phyloP scores from a whole-genome alignment of 2,329 filamentous ascomycete genomes.

The Chrysoporthe austroafricana region DNA sequence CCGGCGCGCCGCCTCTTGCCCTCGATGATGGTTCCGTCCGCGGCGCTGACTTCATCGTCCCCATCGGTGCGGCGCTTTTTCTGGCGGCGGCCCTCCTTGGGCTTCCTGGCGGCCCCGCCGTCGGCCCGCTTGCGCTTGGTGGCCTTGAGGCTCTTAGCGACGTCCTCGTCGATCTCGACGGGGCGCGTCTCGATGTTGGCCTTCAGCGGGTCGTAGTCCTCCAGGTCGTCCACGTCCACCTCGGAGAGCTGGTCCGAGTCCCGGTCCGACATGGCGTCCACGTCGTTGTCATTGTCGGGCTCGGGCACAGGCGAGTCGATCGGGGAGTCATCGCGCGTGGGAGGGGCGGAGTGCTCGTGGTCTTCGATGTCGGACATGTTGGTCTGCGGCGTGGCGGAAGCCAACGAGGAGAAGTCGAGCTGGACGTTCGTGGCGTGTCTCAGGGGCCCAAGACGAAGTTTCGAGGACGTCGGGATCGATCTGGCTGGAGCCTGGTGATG shows the following conservation, averaged over 20 bases:
- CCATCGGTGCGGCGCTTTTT: conserved; percentile 62
- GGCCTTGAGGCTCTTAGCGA: conserved; percentile 65
- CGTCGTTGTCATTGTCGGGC: conserved; percentile 31
- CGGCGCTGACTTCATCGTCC: conserved; percentile 45
- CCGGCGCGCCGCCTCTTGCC: conserved; percentile 50
- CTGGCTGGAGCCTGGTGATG: neutral
- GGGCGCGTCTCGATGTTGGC: conserved; percentile 67
- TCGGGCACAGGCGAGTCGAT: conserved; percentile 12
- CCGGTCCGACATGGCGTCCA: conserved; percentile 53
- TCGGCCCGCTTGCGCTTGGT: conserved; percentile 67
- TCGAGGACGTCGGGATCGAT: neutral
- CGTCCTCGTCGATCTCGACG: conserved; percentile 69
- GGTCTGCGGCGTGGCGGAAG: conserved; percentile 9
- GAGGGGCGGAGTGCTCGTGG: conserved; percentile 16
- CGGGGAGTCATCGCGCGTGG: conserved; percentile 18
- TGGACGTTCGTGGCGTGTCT: neutral
- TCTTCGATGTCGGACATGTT: conserved; percentile 39
- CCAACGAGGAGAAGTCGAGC: neutral
- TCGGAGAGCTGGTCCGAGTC: conserved; percentile 67
- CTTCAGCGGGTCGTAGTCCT: conserved; percentile 68
- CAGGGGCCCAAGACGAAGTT: neutral
- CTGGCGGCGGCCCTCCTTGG: conserved; percentile 72
- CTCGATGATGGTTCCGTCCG: conserved; percentile 47
- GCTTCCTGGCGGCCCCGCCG: conserved; percentile 65
- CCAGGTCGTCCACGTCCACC: conserved; percentile 71